Evolutionary conservation across 1,139 yeast genomes (phyloP).

Genomic region (Protomyces inouyei): DNA sequence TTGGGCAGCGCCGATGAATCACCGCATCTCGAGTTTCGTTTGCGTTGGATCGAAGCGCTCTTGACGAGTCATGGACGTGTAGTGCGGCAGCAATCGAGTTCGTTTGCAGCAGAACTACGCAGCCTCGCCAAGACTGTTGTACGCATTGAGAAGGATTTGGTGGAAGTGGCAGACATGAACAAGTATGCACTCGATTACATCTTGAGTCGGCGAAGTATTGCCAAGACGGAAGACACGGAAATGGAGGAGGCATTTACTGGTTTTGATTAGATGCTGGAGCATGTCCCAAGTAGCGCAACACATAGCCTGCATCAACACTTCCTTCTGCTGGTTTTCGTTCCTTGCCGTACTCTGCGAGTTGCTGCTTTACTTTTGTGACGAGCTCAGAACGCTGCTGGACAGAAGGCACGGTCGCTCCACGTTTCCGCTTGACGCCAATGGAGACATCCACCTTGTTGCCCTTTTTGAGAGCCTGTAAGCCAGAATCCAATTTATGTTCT

Average conservation of each 20-base stretch:
- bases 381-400: not conserved
- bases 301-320: constrained; percentile 3
- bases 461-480: constrained; percentile 8
- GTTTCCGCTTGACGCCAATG: constrained; percentile 11
- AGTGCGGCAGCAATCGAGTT: constrained; percentile 58
- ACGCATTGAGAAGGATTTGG: constrained; percentile 69
- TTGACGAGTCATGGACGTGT: constrained; percentile 72
- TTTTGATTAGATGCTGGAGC: not conserved
- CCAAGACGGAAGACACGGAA: not conserved
- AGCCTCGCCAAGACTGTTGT: constrained; percentile 55
- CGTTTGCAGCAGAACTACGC: constrained; percentile 63
- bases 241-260: constrained; percentile 8
- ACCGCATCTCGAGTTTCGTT: constrained; percentile 76
- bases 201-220: constrained; percentile 32
- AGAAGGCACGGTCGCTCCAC: not conserved
- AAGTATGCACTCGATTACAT: constrained; percentile 49
- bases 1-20: constrained; percentile 71
- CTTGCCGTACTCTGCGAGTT: constrained; percentile 1
- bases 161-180: constrained; percentile 52
- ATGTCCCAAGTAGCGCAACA: constrained; percentile 11
- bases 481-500: constrained; percentile 14
- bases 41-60: constrained; percentile 71
- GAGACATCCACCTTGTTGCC: constrained; percentile 15
- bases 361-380: not conserved
- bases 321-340: constrained; percentile 21